A percentile compares a stretch with the other conserved stretches of the same genome.
Evolutionary conservation across 208 protist species (phyloP).

Genomic region (Naegleria gruberi): DNA sequence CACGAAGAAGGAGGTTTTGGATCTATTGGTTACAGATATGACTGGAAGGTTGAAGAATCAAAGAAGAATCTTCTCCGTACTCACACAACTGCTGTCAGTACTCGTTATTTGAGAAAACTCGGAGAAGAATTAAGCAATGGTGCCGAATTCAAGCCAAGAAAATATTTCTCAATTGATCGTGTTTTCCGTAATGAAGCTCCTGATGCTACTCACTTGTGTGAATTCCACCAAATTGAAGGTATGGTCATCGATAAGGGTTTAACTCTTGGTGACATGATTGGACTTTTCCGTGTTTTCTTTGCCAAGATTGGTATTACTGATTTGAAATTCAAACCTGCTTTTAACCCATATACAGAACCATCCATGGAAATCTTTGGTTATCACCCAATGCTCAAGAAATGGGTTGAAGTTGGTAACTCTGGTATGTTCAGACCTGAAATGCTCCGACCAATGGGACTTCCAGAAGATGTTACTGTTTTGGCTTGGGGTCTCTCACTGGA

Average conservation of each 20-base stretch:
- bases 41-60: constrained; percentile 87
- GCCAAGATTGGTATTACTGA: constrained; percentile 74
- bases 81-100: constrained; percentile 98
- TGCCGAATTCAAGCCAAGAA: constrained; percentile 80
- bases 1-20: constrained; percentile 81
- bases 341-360: constrained; percentile 99
- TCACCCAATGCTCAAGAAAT: constrained; percentile 86
- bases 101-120: constrained; percentile 89
- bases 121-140: constrained; percentile 46
- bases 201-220: constrained; percentile 99
- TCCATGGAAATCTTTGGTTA: constrained; percentile 99
- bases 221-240: constrained; percentile 99
- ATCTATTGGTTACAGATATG: constrained; percentile 72
- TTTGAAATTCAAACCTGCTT: constrained; percentile 98
- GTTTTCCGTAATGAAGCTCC: constrained; percentile 99
- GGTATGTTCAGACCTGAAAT: constrained; percentile 98
- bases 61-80: constrained; percentile 97
- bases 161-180: constrained; percentile 99
- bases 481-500: constrained; percentile 99
- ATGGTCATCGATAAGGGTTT: constrained; percentile 94
- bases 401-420: constrained; percentile 97
- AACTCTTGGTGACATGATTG: constrained; percentile 95
- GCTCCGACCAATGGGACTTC: constrained; percentile 94
- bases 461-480: constrained; percentile 90
- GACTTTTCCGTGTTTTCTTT: constrained; percentile 96